Evolutionary conservation across 148 eudicot genomes (phyloP).

Genomic region (Rhododendron williamsianum): DNA sequence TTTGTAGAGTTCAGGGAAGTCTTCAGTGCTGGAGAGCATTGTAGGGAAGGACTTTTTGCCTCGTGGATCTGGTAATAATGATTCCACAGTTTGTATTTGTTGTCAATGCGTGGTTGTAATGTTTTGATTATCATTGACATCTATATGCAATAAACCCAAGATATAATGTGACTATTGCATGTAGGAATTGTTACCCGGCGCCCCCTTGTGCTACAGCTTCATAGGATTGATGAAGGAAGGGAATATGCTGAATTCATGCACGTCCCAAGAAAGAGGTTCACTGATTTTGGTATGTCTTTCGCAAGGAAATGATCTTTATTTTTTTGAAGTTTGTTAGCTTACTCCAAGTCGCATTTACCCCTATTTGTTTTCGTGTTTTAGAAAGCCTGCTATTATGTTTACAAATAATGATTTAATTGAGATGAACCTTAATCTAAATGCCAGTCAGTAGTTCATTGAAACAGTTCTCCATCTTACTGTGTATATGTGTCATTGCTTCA

Average conservation of each 20-base stretch:
- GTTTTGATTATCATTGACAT: background rate
- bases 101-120: background rate
- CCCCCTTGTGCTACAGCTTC: slow-evolving; percentile 95
- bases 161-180: slow-evolving; percentile 6
- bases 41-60: slow-evolving; percentile 98
- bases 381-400: background rate
- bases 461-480: background rate
- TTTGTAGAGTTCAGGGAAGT: slow-evolving; percentile 92
- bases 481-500: background rate
- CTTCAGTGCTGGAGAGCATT: slow-evolving; percentile 91
- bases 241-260: slow-evolving; percentile 99
- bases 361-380: background rate
- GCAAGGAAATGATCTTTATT: background rate
- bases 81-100: background rate
- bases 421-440: background rate
- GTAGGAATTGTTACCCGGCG: slow-evolving; percentile 97
- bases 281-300: slow-evolving; percentile 76
- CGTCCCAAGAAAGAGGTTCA: slow-evolving; percentile 63
- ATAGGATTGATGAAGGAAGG: slow-evolving; percentile 79
- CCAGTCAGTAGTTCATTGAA: background rate
- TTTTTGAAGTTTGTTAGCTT: background rate
- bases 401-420: background rate
- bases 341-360: background rate
- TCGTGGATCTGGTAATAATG: slow-evolving; percentile 88
- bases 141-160: background rate